Base-by-base conservation (phyloP, 441 rosid species). In the Populus hybrid region DNA sequence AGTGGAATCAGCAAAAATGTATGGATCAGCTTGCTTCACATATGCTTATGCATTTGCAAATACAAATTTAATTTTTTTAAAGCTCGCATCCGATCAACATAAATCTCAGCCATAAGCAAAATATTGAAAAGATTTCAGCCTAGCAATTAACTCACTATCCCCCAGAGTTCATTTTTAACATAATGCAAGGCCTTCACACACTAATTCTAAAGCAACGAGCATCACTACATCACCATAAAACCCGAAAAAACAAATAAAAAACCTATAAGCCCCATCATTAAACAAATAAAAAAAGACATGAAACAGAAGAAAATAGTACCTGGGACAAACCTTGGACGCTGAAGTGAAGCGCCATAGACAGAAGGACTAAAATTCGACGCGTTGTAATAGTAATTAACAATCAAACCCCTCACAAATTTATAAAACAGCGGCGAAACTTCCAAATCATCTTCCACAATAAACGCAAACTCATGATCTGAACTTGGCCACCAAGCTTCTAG, bases 401-500 rank as follows among this genome's bases (percentile, higher is more conserved):
- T 92, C 75, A 90, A 80, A 63, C 82, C 81, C 83, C 87, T 90
- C 8, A 93, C 86, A 82, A 92, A 90, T 78, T 71, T 79, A 65
- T 84, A 94, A 75, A 77, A 95, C 10, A 91, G 80, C 4, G 98
- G 95, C 26, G 99, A 94, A 75, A 30, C 32, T 30, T 30, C 32
- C 32, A 30, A 30, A 30, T 30, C 32, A 30, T 30, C 32, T 4
- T 30, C 98, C 24, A 94, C 95, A 30, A 95, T 84, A 63, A 92
- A 95, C 1, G 90, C 97, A 61, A 95, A 95, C 82, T 95, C 98
- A 5, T 94, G 75, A 70, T 94, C 92, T 21, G 94, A 89, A 85
- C 86, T 81, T 8, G 98, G 98, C 98, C 99, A 95, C 99, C 99
- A 95, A 5, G 95, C 95, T 77, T 94, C 99, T 26, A 95, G 74